These are phyloP conservation scores for Quercus rubra DNA, from an alignment of 306 rosid species.

Conservation along the genomic window DNA sequence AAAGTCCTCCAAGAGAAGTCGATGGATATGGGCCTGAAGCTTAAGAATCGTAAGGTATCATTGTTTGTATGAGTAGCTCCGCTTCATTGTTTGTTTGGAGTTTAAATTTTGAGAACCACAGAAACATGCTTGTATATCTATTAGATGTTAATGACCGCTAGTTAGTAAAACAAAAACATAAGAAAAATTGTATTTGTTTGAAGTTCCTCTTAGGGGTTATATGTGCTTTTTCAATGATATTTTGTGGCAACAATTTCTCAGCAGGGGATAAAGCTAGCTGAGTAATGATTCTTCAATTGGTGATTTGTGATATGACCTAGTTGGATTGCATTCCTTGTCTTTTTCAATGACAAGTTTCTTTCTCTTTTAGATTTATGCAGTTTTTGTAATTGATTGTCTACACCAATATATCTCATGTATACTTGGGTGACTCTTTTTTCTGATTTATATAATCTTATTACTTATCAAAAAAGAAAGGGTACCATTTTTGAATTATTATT, in stretches of 20 bases:
- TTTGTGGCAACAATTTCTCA: constrained; percentile 2
- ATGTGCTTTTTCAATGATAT: too few relatives aligned
- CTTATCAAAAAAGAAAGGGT: too few relatives aligned
- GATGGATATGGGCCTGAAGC: constrained; percentile 94
- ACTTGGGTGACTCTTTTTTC: too few relatives aligned
- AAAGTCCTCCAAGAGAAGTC: constrained; percentile 97
- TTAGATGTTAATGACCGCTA: neutral
- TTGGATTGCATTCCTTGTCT: neutral
- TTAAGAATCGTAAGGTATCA: constrained; percentile 97
- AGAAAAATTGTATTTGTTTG: neutral
- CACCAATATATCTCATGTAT: too few relatives aligned
- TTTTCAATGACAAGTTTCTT: neutral
- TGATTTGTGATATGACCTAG: neutral
- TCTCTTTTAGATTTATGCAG: neutral
- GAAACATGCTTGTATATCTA: neutral
- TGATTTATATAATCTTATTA: too few relatives aligned
- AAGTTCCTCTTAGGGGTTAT: too few relatives aligned
- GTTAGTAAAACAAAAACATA: neutral
- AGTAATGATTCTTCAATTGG: neutral
- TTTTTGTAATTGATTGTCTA: too few relatives aligned
- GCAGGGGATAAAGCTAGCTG: neutral
- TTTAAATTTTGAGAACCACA: neutral
- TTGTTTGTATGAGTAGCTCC: neutral
- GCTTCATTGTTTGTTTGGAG: neutral
- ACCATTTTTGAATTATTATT: neutral